Percentiles rank a stretch among this genome's conserved stretches.
Evolutionary conservation across 23 red algal species (phyloP).

Genomic region (Gracilaria caudata): DNA sequence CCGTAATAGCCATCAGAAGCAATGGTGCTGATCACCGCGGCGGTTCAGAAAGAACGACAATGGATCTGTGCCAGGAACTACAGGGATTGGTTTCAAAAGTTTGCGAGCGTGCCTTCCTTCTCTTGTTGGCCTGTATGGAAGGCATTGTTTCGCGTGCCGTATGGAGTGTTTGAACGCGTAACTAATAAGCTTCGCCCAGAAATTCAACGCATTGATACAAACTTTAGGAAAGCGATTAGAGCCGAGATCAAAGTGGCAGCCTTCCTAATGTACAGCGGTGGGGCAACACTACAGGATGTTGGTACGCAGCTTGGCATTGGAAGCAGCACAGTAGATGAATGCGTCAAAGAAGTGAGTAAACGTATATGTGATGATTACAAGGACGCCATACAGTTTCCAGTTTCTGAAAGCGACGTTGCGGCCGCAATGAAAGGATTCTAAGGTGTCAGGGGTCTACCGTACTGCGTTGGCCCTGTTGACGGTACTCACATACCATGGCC

Average conservation of each 20-base stretch:
- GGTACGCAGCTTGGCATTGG: constrained; percentile 18
- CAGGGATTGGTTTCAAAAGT: too few species aligned
- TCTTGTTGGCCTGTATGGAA: too few species aligned
- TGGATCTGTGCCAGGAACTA: too few species aligned
- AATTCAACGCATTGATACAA: too few species aligned
- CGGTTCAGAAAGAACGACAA: too few species aligned
- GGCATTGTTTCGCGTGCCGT: constrained; percentile 14
- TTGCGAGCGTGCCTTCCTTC: too few species aligned
- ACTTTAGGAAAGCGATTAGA: neutral
- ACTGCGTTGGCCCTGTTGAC: constrained; percentile 12
- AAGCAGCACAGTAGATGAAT: neutral
- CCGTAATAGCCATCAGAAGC: too few species aligned
- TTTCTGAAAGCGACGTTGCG: neutral
- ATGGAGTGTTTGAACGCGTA: neutral
- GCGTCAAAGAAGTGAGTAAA: neutral
- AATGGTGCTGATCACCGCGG: too few species aligned
- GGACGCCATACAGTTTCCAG: neutral
- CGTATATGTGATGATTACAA: neutral
- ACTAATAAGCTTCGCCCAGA: too few species aligned
- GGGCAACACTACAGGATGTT: neutral
- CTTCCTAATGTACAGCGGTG: constrained; percentile 12
- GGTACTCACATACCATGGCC: constrained; percentile 19
- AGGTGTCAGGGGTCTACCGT: neutral
- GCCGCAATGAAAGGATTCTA: constrained; percentile 4
- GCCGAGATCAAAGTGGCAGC: neutral